Evolutionary conservation across 2,329 filamentous ascomycete species (phyloP), one percentile per base, ranked within the genome.

Genomic region (Botryotinia convoluta): DNA sequence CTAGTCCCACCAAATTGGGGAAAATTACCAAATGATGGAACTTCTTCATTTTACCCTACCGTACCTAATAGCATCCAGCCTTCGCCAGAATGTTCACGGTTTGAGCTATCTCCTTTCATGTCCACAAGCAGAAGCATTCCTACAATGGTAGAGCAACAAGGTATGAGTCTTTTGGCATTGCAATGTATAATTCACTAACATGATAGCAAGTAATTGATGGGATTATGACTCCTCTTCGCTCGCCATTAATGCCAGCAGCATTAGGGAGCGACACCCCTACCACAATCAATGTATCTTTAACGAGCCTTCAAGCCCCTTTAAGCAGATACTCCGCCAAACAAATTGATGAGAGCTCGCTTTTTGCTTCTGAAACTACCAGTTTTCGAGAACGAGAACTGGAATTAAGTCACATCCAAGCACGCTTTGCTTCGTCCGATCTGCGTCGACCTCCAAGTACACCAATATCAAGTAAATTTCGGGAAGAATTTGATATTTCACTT

Each of bases 391-490:
- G 77, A 37, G 79, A 80, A 74, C 72, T 75, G 10, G 78, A 79
- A 65, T 72, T 79, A 5, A 76, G 71, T 48, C 54, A 75, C 29
- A 74, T 80, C 2, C 75, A 78, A 74, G 70, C 73, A 20, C 74
- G 77, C 14, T 79, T 80, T 74, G 74, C 77, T 29, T 74, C 74
- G 35, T 72, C 76, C 22, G 74, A 76, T 39, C 62, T 73, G 54
- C n/a, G 70, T 60, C 67, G 75, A 42, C 72, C 64, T 48, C 76
- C 74, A n/a, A 77, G 74, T 48, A 77, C 75, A 29, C 79, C 78
- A 12, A 77, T 76, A 32, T 77, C 77, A 2, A 80, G 79, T 63
- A 80, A 78, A 57, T 80, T 80, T 60, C 75, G 73, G 32, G 80
- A 81, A 61, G 78, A 80, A 57, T 81, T 81, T 68, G 73, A 77